Percentiles rank a stretch among this genome's conserved stretches.
phyloP scores from a whole-genome alignment of 148 eudicot species.

The Hydrangea macrophylla region DNA sequence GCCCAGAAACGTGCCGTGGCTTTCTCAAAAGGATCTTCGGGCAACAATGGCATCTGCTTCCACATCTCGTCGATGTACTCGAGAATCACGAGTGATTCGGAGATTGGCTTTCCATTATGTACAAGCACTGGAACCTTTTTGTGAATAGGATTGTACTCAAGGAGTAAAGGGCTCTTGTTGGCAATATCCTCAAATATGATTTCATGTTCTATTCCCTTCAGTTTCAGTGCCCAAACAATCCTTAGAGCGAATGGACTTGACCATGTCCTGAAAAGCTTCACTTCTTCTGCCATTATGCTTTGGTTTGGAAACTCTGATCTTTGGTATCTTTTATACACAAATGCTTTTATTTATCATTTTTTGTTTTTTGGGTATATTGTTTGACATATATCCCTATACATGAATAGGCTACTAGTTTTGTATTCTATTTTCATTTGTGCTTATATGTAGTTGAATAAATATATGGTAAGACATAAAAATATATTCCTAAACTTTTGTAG shows the following conservation, averaged over 20 bases:
- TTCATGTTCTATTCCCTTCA: conserved; percentile 36
- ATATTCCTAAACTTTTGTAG: no score
- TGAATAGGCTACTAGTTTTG: no score
- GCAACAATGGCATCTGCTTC: conserved; percentile 26
- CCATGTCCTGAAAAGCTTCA: conserved; percentile 47
- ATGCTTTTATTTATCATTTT: neutral
- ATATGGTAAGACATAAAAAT: no score
- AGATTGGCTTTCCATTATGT: conserved; percentile 31
- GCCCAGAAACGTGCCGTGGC: conserved; percentile 43
- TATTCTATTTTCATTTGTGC: no score
- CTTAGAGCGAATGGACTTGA: conserved; percentile 36
- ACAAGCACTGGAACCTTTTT: conserved; percentile 36
- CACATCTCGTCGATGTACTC: conserved; percentile 36
- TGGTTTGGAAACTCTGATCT: neutral
- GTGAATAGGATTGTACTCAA: conserved; percentile 30
- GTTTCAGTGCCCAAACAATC: conserved; percentile 33
- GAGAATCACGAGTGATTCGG: conserved; percentile 40
- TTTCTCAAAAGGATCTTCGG: conserved; percentile 35
- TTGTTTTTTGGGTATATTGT: neutral
- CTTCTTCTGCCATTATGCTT: conserved; percentile 27
- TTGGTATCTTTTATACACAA: neutral
- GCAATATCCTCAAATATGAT: conserved; percentile 31
- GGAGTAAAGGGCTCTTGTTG: conserved; percentile 29
- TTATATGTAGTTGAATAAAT: no score
- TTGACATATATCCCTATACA: neutral